Evolutionary conservation across 495 filamentous ascomycete genomes (phyloP), one percentile per base, ranked within the genome.

Genomic region (Penicillium salamii): DNA sequence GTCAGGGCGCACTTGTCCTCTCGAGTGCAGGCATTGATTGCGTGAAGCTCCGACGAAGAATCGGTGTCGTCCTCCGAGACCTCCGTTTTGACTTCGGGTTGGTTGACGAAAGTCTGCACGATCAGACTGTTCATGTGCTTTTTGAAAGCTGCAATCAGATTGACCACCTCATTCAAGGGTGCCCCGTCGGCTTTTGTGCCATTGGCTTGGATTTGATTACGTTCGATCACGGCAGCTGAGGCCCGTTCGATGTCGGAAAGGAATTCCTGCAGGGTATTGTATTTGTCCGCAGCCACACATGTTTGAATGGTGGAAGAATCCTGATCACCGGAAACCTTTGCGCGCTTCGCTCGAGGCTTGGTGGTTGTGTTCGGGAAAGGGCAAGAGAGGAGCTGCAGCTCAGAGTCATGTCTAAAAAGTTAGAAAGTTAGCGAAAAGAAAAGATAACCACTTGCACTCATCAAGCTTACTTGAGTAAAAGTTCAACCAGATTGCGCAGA

Each of bases 1-100:
- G 87, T 90, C 51, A 95, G 68, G 1, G 89, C 84, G 19, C 80
- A 65, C 36, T 79, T 79, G 28, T 77, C 78, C 29, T 72, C 68
- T 13, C 70, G 68, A 37, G 57, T 39, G 21, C 66, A 64, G 7
- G 58, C 52, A 41, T 61, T 52, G 17, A 58, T 57, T 6, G 54
- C 35, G 18, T 63, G 59, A 12, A 54, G 48, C n/a, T 65, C 59
- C 38, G 46, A 3, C 13, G 46, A 40, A 5, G 63, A 57, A 47
- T 70, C 63, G 37, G 61, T 42, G 60, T 69, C 67, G 50, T 75
- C 68, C 54, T 74, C 66, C 40, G 61, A 46, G 33, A 61, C 34
- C 52, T 76, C 73, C 4, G 67, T 53, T 46, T 75, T 75, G 42
- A 75, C 57, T n/a, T 65, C 66, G 4, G 66, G 31, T 42, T 64